Percentiles rank a stretch among this genome's conserved stretches.
Conservation (phyloP, 2,329 filamentous ascomycete genomes). For the Verticillium zaregamsianum region DNA sequence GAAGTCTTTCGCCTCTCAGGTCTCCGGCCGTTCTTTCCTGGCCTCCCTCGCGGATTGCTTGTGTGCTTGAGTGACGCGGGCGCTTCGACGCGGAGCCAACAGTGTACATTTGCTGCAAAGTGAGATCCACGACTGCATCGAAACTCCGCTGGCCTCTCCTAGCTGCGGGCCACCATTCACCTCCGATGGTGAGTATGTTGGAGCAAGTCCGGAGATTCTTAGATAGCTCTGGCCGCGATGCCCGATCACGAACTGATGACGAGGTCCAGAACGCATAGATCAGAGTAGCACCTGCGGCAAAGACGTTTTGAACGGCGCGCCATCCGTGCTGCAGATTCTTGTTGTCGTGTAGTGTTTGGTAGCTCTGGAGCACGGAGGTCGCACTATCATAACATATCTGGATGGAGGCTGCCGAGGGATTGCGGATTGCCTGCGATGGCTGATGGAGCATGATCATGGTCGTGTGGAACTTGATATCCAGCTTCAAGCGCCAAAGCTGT, state of each 20-base stretch:
- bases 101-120: constrained; percentile 13
- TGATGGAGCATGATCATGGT: constrained; percentile 29
- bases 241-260: constrained; percentile 16
- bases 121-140: constrained; percentile 21
- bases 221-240: constrained; percentile 10
- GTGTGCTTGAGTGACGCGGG: neutral
- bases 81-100: neutral
- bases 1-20: neutral
- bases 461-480: constrained; percentile 26
- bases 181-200: constrained; percentile 30
- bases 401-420: constrained; percentile 22
- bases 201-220: constrained; percentile 25
- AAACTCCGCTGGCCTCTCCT: constrained; percentile 26
- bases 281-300: constrained; percentile 30
- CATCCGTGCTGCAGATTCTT: constrained; percentile 27
- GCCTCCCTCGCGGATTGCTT: neutral
- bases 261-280: constrained; percentile 34
- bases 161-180: constrained; percentile 35
- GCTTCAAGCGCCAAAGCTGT: constrained; percentile 18
- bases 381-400: constrained; percentile 25
- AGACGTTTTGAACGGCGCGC: constrained; percentile 32
- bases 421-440: constrained; percentile 27
- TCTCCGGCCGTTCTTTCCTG: neutral
- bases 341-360: constrained; percentile 23
- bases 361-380: constrained; percentile 17